Base-by-base conservation (phyloP, 495 filamentous ascomycete species). In the Aspergillus kassunensis region DNA sequence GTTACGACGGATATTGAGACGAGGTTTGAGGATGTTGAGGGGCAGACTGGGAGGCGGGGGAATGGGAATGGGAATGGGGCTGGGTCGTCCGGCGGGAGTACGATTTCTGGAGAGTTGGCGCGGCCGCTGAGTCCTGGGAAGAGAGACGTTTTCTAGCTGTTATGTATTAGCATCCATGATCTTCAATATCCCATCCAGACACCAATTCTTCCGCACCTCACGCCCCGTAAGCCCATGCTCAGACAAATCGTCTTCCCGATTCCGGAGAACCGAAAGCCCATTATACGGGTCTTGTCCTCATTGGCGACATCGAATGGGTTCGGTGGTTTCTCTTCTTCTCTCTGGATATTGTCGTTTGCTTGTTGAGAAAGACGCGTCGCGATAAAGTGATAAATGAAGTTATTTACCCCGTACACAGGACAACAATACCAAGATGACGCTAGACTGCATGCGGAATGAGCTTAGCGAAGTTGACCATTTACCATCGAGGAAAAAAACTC, bases 231-330 rank as follows among this genome's bases (percentile, higher is more conserved):
- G 4, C 24, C 29, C 25, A 2, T 16, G 23, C 42, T 50, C 15
- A 64, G 40, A 0, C 27, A 35, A 43, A 61, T 56, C 2, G 45
- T 58, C 51, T 61, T 58, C 11, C 58, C 61, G 18, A 61, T 61
- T 61, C 24, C 53, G 48, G 1, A 58, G 47, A 11, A 52, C 53
- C 2, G 49, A 55, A 3, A 64, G 42, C 3, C 51, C 61, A 47
- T 61, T 64, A 8, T 41, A 20, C 58, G 55, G 4, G 54, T 61
- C 16, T 44, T n/a, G n/a, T n/a, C n/a, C n/a, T n/a, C n/a, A n/a
- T n/a, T n/a, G n/a, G n/a, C n/a, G n/a, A n/a, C n/a, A n/a, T n/a
- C n/a, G n/a, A n/a, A n/a, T n/a, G n/a, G n/a, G n/a, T n/a, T n/a
- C n/a, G n/a, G n/a, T n/a, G n/a, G n/a, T n/a, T n/a, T n/a, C n/a